Conservation (phyloP, 2,329 filamentous ascomycete species). For the Botrytis elliptica region DNA sequence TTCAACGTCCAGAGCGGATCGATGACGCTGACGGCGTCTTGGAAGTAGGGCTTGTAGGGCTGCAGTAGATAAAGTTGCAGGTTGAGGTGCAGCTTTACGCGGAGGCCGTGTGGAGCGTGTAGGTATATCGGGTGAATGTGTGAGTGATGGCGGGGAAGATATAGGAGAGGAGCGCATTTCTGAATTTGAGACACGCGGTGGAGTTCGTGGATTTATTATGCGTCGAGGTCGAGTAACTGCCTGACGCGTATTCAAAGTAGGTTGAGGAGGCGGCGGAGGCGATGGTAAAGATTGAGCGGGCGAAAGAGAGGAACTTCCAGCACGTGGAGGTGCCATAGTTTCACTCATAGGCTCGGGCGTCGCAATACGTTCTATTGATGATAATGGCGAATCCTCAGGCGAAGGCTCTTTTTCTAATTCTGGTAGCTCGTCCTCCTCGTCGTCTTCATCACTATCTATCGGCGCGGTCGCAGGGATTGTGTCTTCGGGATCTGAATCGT, state of each 20-base stretch:
- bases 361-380: conserved; percentile 31
- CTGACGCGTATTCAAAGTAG: conserved; percentile 16
- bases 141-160: conserved; percentile 65
- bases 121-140: conserved; percentile 58
- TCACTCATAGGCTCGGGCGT: conserved; percentile 37
- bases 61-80: conserved; percentile 38
- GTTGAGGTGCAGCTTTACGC: conserved; percentile 28
- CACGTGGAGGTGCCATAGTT: conserved; percentile 40
- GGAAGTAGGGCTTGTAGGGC: conserved; percentile 42
- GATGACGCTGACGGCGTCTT: conserved; percentile 35
- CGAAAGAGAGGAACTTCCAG: conserved; percentile 35
- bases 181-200: conserved; percentile 26
- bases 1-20: conserved; percentile 43
- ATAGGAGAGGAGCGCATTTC: conserved; percentile 34
- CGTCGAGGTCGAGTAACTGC: conserved; percentile 30
- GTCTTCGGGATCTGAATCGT: conserved; percentile 27
- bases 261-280: conserved; percentile 27
- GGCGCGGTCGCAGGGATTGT: conserved; percentile 33
- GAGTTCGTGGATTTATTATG: conserved; percentile 34
- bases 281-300: conserved; percentile 29
- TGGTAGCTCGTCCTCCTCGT: conserved; percentile 16
- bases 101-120: conserved; percentile 15
- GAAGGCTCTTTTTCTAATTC: conserved; percentile 19
- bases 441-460: conserved; percentile 24
- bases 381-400: conserved; percentile 23